These are phyloP conservation scores for Penicillium macrosclerotiorum DNA, from an alignment of 495 filamentous ascomycete species.

Conservation along the genomic window DNA sequence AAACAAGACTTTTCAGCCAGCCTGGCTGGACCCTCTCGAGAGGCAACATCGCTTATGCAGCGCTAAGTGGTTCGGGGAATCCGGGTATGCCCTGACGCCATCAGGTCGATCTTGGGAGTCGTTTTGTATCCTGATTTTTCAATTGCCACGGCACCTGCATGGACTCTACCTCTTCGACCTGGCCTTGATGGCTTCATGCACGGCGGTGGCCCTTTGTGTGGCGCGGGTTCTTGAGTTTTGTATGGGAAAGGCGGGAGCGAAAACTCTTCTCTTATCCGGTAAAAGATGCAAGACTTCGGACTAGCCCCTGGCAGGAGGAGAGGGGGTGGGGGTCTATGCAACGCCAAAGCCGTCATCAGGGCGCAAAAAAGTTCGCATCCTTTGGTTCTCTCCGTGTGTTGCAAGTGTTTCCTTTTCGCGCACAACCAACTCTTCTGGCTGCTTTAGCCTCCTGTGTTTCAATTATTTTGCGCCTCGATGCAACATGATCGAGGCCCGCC, in stretches of 20 bases:
- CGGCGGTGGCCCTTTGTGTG: slow-evolving; percentile 11
- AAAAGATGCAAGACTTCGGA: slow-evolving; percentile 8
- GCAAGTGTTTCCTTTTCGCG: slow-evolving; percentile 1
- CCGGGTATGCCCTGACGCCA: slow-evolving; percentile 10
- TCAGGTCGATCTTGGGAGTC: slow-evolving; percentile 17
- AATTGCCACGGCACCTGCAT: slow-evolving; percentile 13
- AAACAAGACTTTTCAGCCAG: slow-evolving; percentile 5
- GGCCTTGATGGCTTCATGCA: slow-evolving; percentile 8
- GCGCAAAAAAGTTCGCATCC: not conserved
- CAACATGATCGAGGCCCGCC: slow-evolving; percentile 5
- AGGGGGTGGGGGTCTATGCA: not conserved
- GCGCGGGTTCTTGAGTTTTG: no score
- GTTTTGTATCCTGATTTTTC: slow-evolving; percentile 15
- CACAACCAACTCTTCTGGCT: not conserved
- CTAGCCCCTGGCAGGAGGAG: slow-evolving; percentile 14
- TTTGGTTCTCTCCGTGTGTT: no score
- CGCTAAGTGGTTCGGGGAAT: slow-evolving; percentile 25
- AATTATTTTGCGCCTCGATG: slow-evolving; percentile 6
- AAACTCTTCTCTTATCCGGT: no score
- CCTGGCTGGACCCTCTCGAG: slow-evolving; percentile 6
- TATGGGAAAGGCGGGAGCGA: slow-evolving; percentile 8
- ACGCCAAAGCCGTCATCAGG: not conserved
- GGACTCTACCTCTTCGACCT: slow-evolving; percentile 10
- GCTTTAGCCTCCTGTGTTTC: slow-evolving; percentile 1
- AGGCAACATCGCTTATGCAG: slow-evolving; percentile 9